These are phyloP conservation scores for Tolypocladium ovalisporum DNA, from an alignment of 2,329 filamentous ascomycete genomes.

Conservation along the genomic window DNA sequence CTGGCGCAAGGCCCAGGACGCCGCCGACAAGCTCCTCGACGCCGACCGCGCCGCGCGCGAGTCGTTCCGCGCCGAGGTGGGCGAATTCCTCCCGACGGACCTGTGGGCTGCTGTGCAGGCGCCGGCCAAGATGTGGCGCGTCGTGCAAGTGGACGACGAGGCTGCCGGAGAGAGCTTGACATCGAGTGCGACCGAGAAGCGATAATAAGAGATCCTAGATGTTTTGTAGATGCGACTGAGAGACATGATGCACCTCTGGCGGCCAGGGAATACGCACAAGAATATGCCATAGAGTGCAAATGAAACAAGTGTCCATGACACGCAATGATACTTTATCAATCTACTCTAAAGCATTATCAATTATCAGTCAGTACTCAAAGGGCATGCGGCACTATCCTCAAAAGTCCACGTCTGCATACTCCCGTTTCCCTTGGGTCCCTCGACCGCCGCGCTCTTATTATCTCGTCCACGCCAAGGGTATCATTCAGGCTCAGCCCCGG, in stretches of 20 bases:
- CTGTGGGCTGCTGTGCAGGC: constrained; percentile 70
- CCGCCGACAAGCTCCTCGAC: constrained; percentile 64
- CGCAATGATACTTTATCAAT: background rate
- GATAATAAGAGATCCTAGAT: too few species aligned
- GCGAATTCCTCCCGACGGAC: constrained; percentile 77
- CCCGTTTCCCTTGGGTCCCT: background rate
- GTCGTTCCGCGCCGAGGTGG: constrained; percentile 69
- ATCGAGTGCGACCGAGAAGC: background rate
- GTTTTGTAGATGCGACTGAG: background rate
- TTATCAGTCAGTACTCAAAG: background rate
- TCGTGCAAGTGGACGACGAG: constrained; percentile 25
- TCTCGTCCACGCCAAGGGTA: background rate
- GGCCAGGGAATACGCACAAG: background rate
- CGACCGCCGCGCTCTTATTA: background rate
- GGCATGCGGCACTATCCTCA: background rate
- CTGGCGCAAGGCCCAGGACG: constrained; percentile 66
- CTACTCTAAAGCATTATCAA: background rate
- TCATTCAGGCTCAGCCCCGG: background rate
- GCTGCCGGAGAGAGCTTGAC: background rate
- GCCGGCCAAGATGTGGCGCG: constrained; percentile 41
- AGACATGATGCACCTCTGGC: background rate
- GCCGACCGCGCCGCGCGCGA: constrained; percentile 65
- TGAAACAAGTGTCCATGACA: background rate
- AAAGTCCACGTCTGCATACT: background rate
- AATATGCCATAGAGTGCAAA: background rate